Base-by-base conservation (phyloP, 108 stramenopile genomes). In the Skeletonema potamos region DNA sequence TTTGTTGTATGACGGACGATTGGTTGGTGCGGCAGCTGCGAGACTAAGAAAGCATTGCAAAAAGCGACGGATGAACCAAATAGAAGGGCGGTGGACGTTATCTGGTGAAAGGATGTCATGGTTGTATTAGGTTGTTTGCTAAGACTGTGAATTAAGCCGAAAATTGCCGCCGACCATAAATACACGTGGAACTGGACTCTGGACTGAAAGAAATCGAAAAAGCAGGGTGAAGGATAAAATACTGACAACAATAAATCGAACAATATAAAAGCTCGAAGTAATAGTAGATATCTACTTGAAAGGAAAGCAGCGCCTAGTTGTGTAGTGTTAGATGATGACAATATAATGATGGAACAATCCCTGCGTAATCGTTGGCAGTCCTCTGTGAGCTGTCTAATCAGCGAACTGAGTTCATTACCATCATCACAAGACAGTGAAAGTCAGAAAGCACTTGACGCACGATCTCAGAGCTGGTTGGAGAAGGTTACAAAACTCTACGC, bases 391-490 rank as follows among this genome's bases (percentile, higher is more conserved):
- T 27, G n/a, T 6, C 62, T 72, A 27, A 54, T 43, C n/a, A 44
- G 24, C 43, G 63, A 72, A 26, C 20, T 63, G 0, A 2, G n/a
- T 15, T 34, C 10, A 66, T 55, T 22, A 54, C 15, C 66, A 57
- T 13, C 56, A 27, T 26, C 27, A 11, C 64, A 30, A 12, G 37
- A 29, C 37, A 12, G 54, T 12, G n/a, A 63, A 33, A 20, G 32
- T 55, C 71, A 41, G 13, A 26, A 51, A 22, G 54, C 27, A 37
- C 26, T 62, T 29, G 51, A 62, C 24, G 55, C 62, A 2, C 8
- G 55, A 57, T 70, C 76, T 3, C 37, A 77, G 30, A 66, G 33
- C 20, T 92, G 92, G 92, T 83, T 86, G 37, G 72, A 86, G 11
- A 79, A 77, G 36, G 26, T 92, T 27, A 64, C 51, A 30, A 22